These are phyloP conservation scores for Neurospora tetrasperma DNA, from an alignment of 495 filamentous ascomycete genomes.

Conservation along the genomic window DNA sequence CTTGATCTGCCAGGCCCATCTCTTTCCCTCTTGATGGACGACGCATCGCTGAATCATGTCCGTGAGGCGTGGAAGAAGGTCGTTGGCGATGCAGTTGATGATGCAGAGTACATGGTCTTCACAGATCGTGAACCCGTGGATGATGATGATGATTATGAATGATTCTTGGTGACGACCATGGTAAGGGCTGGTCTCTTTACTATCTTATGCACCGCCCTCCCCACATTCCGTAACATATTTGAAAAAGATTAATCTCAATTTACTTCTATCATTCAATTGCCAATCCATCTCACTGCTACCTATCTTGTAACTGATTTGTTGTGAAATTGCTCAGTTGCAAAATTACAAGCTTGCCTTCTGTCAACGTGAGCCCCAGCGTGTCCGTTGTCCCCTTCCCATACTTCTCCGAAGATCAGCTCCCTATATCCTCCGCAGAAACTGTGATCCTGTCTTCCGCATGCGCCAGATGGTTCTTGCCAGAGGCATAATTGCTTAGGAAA, in stretches of 20 bases:
- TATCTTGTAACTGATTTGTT: not conserved
- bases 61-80: constrained; percentile 53
- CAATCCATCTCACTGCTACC: not conserved
- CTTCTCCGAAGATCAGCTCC: not conserved
- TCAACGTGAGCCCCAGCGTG: not conserved
- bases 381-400: not conserved
- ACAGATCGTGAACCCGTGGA: constrained; percentile 41
- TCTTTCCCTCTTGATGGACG: constrained; percentile 59
- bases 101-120: constrained; percentile 54
- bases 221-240: not conserved
- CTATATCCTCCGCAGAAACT: not conserved
- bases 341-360: not conserved
- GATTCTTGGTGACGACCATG: constrained; percentile 13
- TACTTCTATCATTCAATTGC: not conserved
- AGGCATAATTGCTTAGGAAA: not conserved
- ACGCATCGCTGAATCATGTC: constrained; percentile 50
- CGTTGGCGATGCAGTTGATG: constrained; percentile 40
- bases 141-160: constrained; percentile 35
- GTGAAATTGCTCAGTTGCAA: not conserved
- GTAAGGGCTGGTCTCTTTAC: constrained; percentile 5
- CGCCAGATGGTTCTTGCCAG: not conserved
- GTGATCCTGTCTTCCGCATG: not conserved
- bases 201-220: not conserved
- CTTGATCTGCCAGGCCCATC: constrained; percentile 44
- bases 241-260: not conserved